Conservation (phyloP, 306 rosid species). For the Ochetophila trinervis region DNA sequence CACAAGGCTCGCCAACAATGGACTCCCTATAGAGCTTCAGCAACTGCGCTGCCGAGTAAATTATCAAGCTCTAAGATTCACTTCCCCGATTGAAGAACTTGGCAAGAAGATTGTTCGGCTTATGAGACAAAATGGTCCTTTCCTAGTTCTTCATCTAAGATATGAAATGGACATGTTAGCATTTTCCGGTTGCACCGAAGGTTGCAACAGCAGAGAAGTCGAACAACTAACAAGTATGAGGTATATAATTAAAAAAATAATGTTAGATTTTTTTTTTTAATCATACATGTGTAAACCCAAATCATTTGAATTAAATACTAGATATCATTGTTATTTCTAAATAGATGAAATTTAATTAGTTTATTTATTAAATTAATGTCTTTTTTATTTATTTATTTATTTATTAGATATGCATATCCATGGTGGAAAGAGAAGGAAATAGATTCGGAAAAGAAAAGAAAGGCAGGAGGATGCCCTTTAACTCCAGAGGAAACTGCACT, state of each 20-base stretch:
- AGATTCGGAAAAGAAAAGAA: constrained; percentile 62
- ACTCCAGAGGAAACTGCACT: constrained; percentile 93
- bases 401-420: constrained; percentile 68
- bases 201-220: constrained; percentile 65
- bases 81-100: constrained; percentile 65
- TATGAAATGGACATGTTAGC: constrained; percentile 97
- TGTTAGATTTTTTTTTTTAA: too few species aligned
- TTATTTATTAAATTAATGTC: not conserved
- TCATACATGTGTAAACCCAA: not conserved
- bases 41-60: constrained; percentile 80
- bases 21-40: constrained; percentile 63
- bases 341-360: not conserved
- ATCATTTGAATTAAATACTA: not conserved
- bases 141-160: constrained; percentile 84
- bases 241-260: too few species aligned
- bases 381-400: not conserved
- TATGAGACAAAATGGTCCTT: constrained; percentile 66
- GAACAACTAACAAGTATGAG: constrained; percentile 85
- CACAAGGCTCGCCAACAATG: constrained; percentile 80
- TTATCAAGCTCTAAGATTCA: constrained; percentile 71
- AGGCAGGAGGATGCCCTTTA: constrained; percentile 66
- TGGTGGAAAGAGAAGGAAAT: constrained; percentile 88
- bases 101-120: constrained; percentile 71
- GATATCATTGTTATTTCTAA: not conserved
- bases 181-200: constrained; percentile 90